Evolutionary conservation across 257 asterid genomes (phyloP), one percentile per base, ranked within the genome.

Genomic region (Petrea volubilis): DNA sequence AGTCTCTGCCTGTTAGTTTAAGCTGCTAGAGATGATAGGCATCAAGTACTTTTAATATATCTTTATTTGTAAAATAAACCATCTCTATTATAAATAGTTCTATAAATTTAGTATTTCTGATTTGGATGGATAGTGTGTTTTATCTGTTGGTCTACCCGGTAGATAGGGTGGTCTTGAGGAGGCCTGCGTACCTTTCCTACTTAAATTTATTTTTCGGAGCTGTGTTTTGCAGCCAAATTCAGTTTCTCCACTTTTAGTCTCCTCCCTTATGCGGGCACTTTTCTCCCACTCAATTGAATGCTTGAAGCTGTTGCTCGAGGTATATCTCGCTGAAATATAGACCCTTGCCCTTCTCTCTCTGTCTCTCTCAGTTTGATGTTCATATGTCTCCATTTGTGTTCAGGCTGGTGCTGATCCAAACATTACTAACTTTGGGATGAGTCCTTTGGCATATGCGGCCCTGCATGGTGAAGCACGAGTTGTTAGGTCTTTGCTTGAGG

Each of bases 321-420:
- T 77, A 71, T 23, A n/a, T 61, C 5, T 21, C 53, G 20, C 14
- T 63, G 14, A 15, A 31, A 29, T 6, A 6, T 15, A 31, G 25
- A 14, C 13, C 3, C 7, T 1, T 15, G 31, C 5, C 0, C 34
- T 23, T 55, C n/a, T 1, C 2, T 38, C 44, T 1, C 6, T 15
- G 29, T 7, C 0, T 38, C n/a, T 1, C 40, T 33, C 52, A 3
- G 20, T 23, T 52, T 52, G 15, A 24, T 8, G 60, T 27, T 55
- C n/a, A 6, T 21, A 20, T 18, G 27, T 9, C 7, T 49, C 62
- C 34, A 4, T 50, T 8, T 34, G 50, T 31, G 12, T 64, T 53
- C 41, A 78, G 83, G 79, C 61, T 69, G 77, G 70, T 24, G 77
- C 77, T 25, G 67, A 74, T n/a, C 79, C 79, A n/a, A 64, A 69